A percentile compares a stretch with the other conserved stretches of the same genome.
Evolutionary conservation across 2,329 filamentous ascomycete species (phyloP).

Genomic region (Thelonectria olida): DNA sequence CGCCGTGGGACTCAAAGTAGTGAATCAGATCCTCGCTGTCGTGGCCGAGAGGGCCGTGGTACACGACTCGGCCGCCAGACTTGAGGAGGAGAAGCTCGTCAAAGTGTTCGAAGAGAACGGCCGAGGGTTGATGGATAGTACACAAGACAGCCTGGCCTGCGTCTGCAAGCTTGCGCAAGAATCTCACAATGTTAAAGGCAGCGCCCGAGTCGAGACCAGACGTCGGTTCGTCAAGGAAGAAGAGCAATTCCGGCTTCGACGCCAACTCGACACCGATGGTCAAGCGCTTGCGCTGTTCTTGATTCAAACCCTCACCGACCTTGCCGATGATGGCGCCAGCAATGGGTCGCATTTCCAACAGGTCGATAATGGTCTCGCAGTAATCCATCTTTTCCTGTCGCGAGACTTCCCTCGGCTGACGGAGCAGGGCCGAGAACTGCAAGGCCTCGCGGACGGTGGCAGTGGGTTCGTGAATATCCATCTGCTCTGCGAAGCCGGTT

Average conservation of each 20-base stretch:
- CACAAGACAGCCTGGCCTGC: constrained; percentile 68
- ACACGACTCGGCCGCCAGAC: constrained; percentile 61
- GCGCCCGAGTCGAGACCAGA: constrained; percentile 67
- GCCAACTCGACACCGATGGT: constrained; percentile 67
- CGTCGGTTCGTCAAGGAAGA: constrained; percentile 72
- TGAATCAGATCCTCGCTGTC: constrained; percentile 57
- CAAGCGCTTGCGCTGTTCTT: constrained; percentile 65
- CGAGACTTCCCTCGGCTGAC: constrained; percentile 66
- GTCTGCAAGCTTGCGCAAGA: constrained; percentile 68
- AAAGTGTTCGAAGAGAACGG: constrained; percentile 65
- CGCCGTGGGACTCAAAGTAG: constrained; percentile 63
- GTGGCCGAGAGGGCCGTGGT: constrained; percentile 62
- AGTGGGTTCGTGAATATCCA: constrained; percentile 73
- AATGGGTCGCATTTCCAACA: constrained; percentile 74
- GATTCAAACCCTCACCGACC: constrained; percentile 67
- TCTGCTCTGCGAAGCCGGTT: constrained; percentile 74
- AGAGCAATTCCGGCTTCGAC: constrained; percentile 65
- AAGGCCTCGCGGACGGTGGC: constrained; percentile 74
- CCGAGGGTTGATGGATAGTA: constrained; percentile 68
- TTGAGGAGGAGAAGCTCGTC: constrained; percentile 65
- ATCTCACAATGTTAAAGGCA: constrained; percentile 69
- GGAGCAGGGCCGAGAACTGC: constrained; percentile 71
- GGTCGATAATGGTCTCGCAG: constrained; percentile 73
- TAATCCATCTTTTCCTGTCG: constrained; percentile 72
- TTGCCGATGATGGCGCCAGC: constrained; percentile 71